Base-by-base conservation (phyloP, 768 basidiomycete genomes). In the Tephrocybe sp. region DNA sequence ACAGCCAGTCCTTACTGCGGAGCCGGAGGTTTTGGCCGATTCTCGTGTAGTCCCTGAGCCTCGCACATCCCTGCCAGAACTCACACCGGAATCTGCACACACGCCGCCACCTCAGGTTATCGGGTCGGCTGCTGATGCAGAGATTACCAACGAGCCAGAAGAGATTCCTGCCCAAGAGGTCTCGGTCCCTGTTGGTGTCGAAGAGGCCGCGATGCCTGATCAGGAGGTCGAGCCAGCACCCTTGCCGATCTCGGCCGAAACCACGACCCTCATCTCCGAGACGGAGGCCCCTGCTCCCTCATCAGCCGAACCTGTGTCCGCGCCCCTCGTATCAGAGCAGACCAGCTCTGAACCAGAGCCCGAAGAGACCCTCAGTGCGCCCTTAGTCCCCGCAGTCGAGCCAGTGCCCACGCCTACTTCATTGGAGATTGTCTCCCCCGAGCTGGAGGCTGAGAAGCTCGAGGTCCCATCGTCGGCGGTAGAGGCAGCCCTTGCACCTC, bases 1-100 rank as follows among this genome's bases (percentile, higher is more conserved):
- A 26, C 44, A 27, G 28, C 3, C 24, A 16, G 21, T 21, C 25
- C 50, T 37, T 6, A 9, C 49, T 51, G 30, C 49, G 49, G 49
- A 51, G n/a, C 42, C 49, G 12, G 49, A 44, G 9, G 12, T 35
- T 15, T 21, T 36, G 16, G 18, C 37, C 18, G 22, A 48, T 39
- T 4, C 35, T 39, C 26, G 24, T 21, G 18, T 22, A 38, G 16
- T 28, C 37, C 21, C 37, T 40, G 37, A 39, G 36, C 30, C 50
- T 32, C 50, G 18, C 3, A 18, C 36, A 26, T 31, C 36, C 19
- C 5, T 24, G 26, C 8, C 44, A 9, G 37, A 45, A 21, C 25
- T 28, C 22, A 15, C 18, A 18, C 32, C 44, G 8, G 37, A 45
- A 21, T 19, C 36, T 22, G 13, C 18, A 18, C 32, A 35, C 8